Evolutionary conservation across 1,284 basidiomycete genomes (phyloP).

Genomic region (Sanghuangporus baumii): DNA sequence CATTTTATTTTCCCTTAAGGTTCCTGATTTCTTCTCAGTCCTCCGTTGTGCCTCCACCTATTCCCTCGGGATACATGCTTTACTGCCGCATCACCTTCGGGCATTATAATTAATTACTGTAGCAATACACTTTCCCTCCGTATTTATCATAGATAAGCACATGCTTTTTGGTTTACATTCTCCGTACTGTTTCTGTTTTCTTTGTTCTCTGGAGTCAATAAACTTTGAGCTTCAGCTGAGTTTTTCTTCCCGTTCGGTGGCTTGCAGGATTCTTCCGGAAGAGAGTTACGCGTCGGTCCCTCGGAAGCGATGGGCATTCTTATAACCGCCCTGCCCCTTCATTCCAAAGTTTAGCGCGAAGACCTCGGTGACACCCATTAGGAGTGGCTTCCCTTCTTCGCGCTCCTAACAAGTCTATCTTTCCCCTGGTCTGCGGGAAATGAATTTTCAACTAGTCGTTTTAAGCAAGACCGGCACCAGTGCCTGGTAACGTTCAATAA

Average conservation of each 20-base stretch:
- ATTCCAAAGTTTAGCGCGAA: background rate
- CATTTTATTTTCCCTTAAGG: background rate
- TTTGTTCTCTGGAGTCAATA: constrained; percentile 16
- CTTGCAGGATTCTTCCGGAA: background rate
- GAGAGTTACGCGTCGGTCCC: background rate
- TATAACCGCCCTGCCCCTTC: background rate
- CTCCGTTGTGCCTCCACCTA: background rate
- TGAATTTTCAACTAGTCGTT: background rate
- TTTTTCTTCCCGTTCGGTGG: background rate
- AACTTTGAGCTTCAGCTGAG: constrained; percentile 3
- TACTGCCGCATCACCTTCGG: constrained; percentile 1
- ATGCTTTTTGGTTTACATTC: constrained; percentile 15
- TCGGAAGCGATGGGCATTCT: background rate
- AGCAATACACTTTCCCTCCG: constrained; percentile 7
- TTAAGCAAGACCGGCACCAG: constrained; percentile 3
- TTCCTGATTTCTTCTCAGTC: background rate
- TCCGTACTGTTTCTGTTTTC: constrained; percentile 2
- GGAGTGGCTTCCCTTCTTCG: background rate
- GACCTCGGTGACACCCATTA: background rate
- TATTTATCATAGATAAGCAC: constrained; percentile 9
- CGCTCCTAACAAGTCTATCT: background rate
- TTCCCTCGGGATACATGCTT: background rate
- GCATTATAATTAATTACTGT: constrained; percentile 14
- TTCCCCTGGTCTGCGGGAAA: constrained; percentile 1
- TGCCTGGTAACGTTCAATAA: constrained; percentile 10